Conservation (phyloP, 352 stramenopile genomes). For the Phytophthora citricola region DNA sequence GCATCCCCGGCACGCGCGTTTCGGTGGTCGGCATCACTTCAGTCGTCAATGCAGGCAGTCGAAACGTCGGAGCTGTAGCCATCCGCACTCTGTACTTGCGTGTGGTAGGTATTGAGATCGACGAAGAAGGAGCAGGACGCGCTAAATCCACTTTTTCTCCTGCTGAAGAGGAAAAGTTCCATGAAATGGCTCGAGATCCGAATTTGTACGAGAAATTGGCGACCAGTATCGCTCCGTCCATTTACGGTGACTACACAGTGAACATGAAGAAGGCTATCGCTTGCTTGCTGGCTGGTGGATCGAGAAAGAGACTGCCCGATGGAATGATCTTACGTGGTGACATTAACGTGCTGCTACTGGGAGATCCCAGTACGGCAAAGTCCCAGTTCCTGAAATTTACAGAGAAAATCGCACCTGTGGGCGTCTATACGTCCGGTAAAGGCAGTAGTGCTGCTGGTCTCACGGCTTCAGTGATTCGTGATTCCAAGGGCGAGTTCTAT, state of each 20-base stretch:
- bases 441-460: constrained; percentile 97
- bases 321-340: constrained; percentile 97
- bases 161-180: constrained; percentile 98
- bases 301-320: constrained; percentile 94
- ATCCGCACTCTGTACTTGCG: constrained; percentile 95
- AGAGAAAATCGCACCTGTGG: constrained; percentile 95
- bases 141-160: constrained; percentile 94
- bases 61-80: constrained; percentile 83
- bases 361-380: constrained; percentile 98
- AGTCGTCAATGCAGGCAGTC: constrained; percentile 87
- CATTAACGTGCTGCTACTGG: constrained; percentile 98
- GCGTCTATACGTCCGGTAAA: constrained; percentile 99
- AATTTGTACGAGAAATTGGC: constrained; percentile 95
- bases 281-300: constrained; percentile 95
- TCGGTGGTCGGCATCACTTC: constrained; percentile 96
- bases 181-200: constrained; percentile 88
- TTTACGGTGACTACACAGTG: constrained; percentile 96
- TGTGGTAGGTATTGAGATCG: constrained; percentile 96
- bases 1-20: constrained; percentile 96
- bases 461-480: constrained; percentile 96
- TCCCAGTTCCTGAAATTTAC: constrained; percentile 99
- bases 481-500: constrained; percentile 98
- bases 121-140: constrained; percentile 93
- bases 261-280: constrained; percentile 98
- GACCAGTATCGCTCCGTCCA: constrained; percentile 92